These are phyloP conservation scores for Kentomonas sorsogonicus DNA, from an alignment of 208 protist genomes.

Conservation along the genomic window DNA sequence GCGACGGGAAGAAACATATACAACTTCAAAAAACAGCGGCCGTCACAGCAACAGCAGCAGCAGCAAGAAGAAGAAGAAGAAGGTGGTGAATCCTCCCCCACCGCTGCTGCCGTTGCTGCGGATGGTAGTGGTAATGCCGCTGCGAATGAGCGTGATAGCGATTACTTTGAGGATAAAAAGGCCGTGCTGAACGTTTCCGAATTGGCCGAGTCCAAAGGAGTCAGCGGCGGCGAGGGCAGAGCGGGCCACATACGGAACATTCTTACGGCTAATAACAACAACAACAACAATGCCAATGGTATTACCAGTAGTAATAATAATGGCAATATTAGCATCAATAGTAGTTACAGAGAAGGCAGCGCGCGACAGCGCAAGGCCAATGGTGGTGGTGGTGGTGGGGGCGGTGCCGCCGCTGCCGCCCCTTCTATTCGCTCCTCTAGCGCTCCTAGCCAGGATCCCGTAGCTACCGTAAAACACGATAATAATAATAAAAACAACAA, in stretches of 20 bases:
- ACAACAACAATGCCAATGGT: too few relatives aligned
- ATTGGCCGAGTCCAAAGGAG: too few relatives aligned
- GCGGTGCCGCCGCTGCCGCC: not conserved
- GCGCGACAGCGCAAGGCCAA: too few relatives aligned
- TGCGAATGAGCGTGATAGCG: not conserved
- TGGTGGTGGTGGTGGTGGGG: too few relatives aligned
- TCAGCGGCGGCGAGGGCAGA: too few relatives aligned
- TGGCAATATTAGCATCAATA: too few relatives aligned
- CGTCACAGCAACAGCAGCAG: not conserved
- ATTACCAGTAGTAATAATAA: too few relatives aligned
- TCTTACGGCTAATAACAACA: too few relatives aligned
- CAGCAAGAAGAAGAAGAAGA: not conserved
- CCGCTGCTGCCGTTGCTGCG: not conserved
- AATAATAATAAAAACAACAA: conserved; percentile 7
- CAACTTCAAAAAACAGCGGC: too few relatives aligned
- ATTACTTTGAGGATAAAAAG: conserved; percentile 2
- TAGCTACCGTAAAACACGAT: not conserved
- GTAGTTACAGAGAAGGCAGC: too few relatives aligned
- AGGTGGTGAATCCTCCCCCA: not conserved
- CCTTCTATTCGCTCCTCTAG: not conserved
- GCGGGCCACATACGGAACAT: too few relatives aligned
- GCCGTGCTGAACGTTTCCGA: not conserved
- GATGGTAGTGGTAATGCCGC: not conserved
- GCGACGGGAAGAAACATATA: too few relatives aligned
- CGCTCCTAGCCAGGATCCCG: conserved; percentile 1